Percentiles rank a stretch among this genome's conserved stretches.
phyloP scores from a whole-genome alignment of 2,329 filamentous ascomycete species.

The Trichoderma sp. region DNA sequence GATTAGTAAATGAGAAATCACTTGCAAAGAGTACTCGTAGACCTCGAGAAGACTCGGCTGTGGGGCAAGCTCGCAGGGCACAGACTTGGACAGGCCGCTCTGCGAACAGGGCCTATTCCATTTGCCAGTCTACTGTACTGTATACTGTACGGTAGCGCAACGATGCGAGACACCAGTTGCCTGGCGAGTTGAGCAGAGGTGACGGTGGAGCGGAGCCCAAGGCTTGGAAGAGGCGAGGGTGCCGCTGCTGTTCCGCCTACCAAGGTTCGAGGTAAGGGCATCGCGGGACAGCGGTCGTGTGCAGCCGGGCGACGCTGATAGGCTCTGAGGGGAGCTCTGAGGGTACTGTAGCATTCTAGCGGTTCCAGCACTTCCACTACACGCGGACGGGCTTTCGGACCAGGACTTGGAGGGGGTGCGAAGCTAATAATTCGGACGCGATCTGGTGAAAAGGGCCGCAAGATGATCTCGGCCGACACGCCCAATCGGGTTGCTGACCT shows the following conservation, averaged over 20 bases:
- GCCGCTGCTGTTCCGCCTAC: neutral
- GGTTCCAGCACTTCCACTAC: neutral
- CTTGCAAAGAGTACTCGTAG: neutral
- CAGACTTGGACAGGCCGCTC: neutral
- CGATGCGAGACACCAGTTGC: neutral
- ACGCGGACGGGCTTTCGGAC: neutral
- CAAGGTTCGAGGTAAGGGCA: neutral
- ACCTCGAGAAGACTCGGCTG: neutral
- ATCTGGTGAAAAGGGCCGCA: neutral
- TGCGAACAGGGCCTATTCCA: constrained; percentile 15
- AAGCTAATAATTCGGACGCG: neutral
- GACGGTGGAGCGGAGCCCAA: neutral
- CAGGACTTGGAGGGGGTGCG: constrained; percentile 6
- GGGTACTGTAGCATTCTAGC: constrained; percentile 2
- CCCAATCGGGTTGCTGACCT: constrained; percentile 18
- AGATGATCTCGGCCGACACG: constrained; percentile 23
- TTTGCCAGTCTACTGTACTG: neutral
- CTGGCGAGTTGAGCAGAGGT: neutral
- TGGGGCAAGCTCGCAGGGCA: neutral
- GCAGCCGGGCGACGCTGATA: constrained; percentile 21
- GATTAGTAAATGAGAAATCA: neutral
- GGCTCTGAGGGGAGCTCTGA: neutral
- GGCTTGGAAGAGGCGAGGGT: neutral
- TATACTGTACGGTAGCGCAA: neutral
- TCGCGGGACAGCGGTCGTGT: constrained; percentile 5